A percentile compares a stretch with the other conserved stretches of the same genome.
Conservation (phyloP, 2,329 filamentous ascomycete species). For the Hypoxylon sp. region DNA sequence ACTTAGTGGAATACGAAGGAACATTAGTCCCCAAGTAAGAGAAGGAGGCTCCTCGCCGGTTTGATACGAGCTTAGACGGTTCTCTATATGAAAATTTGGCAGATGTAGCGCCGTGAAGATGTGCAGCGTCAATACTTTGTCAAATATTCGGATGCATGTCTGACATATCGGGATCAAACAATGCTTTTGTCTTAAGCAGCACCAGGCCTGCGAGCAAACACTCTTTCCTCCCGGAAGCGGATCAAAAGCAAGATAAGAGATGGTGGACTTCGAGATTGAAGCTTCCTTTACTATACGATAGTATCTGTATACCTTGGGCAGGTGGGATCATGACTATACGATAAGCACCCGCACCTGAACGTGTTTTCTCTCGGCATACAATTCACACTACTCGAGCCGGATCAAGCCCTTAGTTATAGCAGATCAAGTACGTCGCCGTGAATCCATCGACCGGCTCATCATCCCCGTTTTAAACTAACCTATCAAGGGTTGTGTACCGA, state of each 20-base stretch:
- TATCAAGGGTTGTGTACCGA: not conserved
- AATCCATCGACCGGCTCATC: not conserved
- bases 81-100: not conserved
- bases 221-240: not conserved
- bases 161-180: slow-evolving; percentile 1
- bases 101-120: not conserved
- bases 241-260: not conserved
- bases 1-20: not conserved
- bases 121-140: not conserved
- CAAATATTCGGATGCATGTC: not conserved
- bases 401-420: not conserved
- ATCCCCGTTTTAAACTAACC: not conserved
- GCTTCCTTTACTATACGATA: not conserved
- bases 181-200: slow-evolving; percentile 5
- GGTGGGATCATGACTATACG: not conserved
- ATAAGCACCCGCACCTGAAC: not conserved
- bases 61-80: not conserved
- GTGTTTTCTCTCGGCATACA: not conserved
- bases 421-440: not conserved
- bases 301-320: not conserved
- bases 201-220: not conserved
- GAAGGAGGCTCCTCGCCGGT: not conserved
- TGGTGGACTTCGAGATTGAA: not conserved
- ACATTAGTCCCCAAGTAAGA: not conserved
- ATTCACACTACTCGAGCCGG: not conserved